phyloP scores from a whole-genome alignment of 2,329 filamentous ascomycete genomes.

The Alternaria infectoria region DNA sequence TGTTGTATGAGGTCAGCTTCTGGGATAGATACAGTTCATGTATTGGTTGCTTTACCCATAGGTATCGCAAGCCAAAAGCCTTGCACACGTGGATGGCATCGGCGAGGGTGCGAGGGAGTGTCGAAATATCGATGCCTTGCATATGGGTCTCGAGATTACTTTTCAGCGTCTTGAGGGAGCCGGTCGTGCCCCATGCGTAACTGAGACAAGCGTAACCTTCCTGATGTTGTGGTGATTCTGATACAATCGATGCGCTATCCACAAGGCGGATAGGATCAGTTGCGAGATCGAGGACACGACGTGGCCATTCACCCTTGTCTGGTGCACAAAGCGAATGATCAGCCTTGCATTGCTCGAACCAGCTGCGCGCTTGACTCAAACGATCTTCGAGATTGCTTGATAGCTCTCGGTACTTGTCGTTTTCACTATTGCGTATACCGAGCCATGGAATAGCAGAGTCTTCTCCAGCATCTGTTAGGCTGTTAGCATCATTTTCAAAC shows the following conservation, averaged over 20 bases:
- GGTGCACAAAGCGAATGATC: background rate
- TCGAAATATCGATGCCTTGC: background rate
- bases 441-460: background rate
- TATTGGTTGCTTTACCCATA: background rate
- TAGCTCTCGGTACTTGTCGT: background rate
- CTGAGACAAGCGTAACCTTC: slow-evolving; percentile 3
- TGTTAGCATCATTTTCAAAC: background rate
- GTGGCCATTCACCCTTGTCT: background rate
- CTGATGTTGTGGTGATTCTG: background rate
- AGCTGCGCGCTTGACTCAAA: background rate
- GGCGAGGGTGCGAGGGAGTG: background rate
- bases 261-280: background rate
- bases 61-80: background rate
- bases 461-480: background rate
- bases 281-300: background rate
- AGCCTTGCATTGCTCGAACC: background rate
- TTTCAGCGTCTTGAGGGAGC: background rate
- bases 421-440: background rate
- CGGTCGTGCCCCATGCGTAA: background rate
- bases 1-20: background rate
- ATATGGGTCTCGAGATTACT: background rate
- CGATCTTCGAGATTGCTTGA: background rate
- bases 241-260: background rate
- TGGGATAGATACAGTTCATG: background rate
- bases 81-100: background rate